Base-by-base conservation (phyloP, 495 filamentous ascomycete species). In the Tuber microsphaerosporum region DNA sequence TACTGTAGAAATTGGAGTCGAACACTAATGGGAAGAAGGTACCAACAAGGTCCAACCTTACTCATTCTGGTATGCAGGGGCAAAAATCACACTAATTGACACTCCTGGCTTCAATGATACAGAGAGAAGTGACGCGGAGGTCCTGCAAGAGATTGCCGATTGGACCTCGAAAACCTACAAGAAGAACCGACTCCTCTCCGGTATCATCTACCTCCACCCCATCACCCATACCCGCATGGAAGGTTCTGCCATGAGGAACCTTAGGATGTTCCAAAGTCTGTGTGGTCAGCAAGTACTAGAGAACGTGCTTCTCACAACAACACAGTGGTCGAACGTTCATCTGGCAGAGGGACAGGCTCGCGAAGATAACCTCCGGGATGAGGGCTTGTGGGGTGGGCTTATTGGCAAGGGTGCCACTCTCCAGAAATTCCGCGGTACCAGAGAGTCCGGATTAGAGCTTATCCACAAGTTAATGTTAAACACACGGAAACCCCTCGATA, bases 41-140 rank as follows among this genome's bases (percentile, higher is more conserved):
- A 83, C 82, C 2, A 61, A 51, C 37, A 42, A 79, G 19, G 43
- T 80, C 20, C 51, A 69, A 0, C 37, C 74, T 22, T 77, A 81
- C 8, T 37, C 20, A 0, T 80, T 75, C 48, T 68, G 41, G 0
- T 56, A 79, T 16, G 73, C 73, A 16, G 81, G 77, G 34, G 71
- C 75, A 9, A 70, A 42, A 1, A 72, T 86, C 34, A 80, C 78
- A 41, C 79, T 88, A 9, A 80, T 88, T 44, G 87, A 88, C 75
- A 88, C 86, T 0, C 87, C 86, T 8, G 87, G 87, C n/a, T 88
- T 88, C 56, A 82, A 88, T 75, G 87, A 88, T 77, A 86, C 85
- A 5, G 76, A 76, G 17, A 78, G 83, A 1, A 82, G 78, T 7
- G 86, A 87, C 43, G 77, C 81, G 5, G 83, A 86, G 3, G 79